Base-by-base conservation (phyloP, 1,284 basidiomycete genomes). In the Pisolithus thermaeus region DNA sequence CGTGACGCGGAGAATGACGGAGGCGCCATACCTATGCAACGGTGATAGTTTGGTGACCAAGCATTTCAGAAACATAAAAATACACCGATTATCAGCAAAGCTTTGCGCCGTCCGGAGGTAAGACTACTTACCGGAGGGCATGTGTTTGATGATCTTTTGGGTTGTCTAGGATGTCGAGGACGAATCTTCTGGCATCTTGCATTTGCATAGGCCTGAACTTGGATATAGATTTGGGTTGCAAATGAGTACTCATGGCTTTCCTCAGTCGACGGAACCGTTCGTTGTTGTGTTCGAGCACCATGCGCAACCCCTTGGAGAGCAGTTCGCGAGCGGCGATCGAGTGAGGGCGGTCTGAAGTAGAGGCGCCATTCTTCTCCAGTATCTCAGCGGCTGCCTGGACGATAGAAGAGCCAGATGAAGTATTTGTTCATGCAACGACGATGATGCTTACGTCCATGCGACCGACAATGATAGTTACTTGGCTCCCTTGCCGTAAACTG, bases 1-100 rank as follows among this genome's bases (percentile, higher is more conserved):
- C 2, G 83, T 77, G 43, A 87, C 68, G 2, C 77, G 74, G 68
- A 89, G 73, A 4, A 85, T 80, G 0, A 87, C 75, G 2, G 79
- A 79, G 0, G 83, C 78, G 0, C 83, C 77, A 57, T 80, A 87
- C 37, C 82, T 86, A 52, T 20, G 30, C n/a, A 23, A 36, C 22
- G 18, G 48, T 47, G 7, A 18, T 38, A 20, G n/a, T 23, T 3
- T 3, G 12, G n/a, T 51, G 3, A 12, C 28, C 18, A 6, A 44
- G 23, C 0, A 30, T 30, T 30, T 9, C 11, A 46, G 30, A 27
- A 27, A 1, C 4, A 27, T 27, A 27, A 27, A 27, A 27, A 27
- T 27, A 27, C 4, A 27, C 5, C 6, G 25, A 27, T 27, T 27
- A 27, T 32, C 16, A 20, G 3, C 4, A 12, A 32, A 20, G 18